phyloP scores from a whole-genome alignment of 2,329 filamentous ascomycete species.

The Fusarium subtropicale region DNA sequence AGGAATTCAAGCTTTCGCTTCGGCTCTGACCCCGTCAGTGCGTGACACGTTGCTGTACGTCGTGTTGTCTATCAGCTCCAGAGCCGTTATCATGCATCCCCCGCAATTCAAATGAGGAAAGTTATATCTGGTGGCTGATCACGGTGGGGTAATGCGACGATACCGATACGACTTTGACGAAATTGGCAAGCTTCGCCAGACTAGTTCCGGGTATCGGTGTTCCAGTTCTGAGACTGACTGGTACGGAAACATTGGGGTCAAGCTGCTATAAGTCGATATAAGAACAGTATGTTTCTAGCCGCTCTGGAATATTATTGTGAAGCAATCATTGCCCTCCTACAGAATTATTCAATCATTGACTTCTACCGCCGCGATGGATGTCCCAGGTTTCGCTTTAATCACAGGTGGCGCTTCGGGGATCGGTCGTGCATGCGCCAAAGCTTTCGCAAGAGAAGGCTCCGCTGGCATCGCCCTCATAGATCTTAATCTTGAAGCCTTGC shows the following conservation, averaged over 20 bases:
- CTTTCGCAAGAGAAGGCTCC: slow-evolving; percentile 46
- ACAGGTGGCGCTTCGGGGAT: slow-evolving; percentile 51
- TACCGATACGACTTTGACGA: background rate
- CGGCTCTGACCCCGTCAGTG: background rate
- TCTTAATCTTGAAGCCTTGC: slow-evolving; percentile 37
- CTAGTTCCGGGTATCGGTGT: slow-evolving; percentile 2
- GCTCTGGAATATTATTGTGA: background rate
- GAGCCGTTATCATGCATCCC: background rate
- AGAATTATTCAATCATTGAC: accelerated
- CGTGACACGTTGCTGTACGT: background rate
- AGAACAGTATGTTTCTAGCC: background rate
- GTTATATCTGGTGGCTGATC: slow-evolving; percentile 23
- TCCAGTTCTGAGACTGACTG: background rate
- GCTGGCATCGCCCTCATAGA: slow-evolving; percentile 48
- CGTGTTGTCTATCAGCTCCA: accelerated
- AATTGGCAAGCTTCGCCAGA: slow-evolving; percentile 22
- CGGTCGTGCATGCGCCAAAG: slow-evolving; percentile 47
- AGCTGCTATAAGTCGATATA: background rate
- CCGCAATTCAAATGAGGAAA: slow-evolving; percentile 24
- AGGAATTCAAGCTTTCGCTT: accelerated
- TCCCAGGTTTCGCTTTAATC: slow-evolving; percentile 49
- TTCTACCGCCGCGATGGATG: slow-evolving; percentile 23
- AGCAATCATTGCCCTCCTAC: accelerated
- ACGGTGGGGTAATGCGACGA: background rate
- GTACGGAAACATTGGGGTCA: accelerated